phyloP scores from a whole-genome alignment of 345 rosid species.

The Gossypium herbaceum region DNA sequence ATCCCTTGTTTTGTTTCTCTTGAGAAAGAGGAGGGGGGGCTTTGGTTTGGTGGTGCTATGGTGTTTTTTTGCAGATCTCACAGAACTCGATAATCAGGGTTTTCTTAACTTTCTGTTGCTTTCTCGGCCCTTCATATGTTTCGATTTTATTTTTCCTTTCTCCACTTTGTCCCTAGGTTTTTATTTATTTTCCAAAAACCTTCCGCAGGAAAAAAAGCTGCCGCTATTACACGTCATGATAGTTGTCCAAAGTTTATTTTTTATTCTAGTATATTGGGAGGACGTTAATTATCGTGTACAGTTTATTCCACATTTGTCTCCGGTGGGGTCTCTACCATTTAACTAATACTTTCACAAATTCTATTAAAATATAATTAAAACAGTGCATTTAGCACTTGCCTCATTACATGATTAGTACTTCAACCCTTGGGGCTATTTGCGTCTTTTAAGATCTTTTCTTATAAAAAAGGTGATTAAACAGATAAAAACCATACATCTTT shows the following conservation, averaged over 20 bases:
- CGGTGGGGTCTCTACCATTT: neutral
- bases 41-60: neutral
- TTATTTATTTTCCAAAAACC: slow-evolving; percentile 20
- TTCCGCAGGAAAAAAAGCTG: slow-evolving; percentile 36
- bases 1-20: slow-evolving; percentile 9
- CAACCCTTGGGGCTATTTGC: neutral
- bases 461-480: too few species aligned
- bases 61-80: slow-evolving; percentile 57
- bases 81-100: slow-evolving; percentile 62
- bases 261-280: neutral
- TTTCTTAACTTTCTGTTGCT: slow-evolving; percentile 44
- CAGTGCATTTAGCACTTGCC: neutral
- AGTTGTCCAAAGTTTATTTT: slow-evolving; percentile 27
- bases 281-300: neutral
- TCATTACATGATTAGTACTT: neutral
- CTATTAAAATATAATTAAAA: neutral
- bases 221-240: slow-evolving; percentile 44
- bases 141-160: slow-evolving; percentile 28
- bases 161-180: slow-evolving; percentile 36
- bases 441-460: too few species aligned
- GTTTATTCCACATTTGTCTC: slow-evolving; percentile 1
- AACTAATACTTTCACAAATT: neutral
- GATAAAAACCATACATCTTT: too few species aligned
- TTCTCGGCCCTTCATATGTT: slow-evolving; percentile 58
- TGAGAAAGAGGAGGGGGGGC: neutral